These are phyloP conservation scores for Tricharina praecox DNA, from an alignment of 495 filamentous ascomycete genomes.

Conservation along the genomic window DNA sequence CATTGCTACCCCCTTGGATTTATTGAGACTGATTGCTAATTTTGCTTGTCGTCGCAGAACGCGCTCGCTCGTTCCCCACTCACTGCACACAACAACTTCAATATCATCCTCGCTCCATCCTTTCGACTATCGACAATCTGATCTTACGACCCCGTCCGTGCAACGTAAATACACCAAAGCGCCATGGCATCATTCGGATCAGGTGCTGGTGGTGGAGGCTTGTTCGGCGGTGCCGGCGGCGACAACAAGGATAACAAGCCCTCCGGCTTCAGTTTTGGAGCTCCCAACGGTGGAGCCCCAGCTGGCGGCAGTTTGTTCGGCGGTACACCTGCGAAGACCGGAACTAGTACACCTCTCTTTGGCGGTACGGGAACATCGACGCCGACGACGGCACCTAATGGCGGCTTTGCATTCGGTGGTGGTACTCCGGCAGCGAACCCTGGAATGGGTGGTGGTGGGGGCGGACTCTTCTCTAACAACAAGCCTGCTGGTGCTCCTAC, in stretches of 20 bases:
- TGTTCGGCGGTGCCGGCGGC: not conserved
- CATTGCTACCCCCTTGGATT: no score
- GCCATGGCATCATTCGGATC: no score
- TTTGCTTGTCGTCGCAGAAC: no score
- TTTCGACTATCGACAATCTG: no score
- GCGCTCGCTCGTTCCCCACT: no score
- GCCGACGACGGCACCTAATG: not conserved
- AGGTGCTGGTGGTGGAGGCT: not conserved
- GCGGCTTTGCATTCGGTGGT: not conserved
- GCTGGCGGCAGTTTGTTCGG: not conserved
- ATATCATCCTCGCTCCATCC: no score
- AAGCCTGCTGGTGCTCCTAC: constrained; percentile 5
- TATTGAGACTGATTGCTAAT: no score
- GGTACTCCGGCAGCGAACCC: not conserved
- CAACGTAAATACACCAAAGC: no score
- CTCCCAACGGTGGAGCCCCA: not conserved
- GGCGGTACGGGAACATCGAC: not conserved
- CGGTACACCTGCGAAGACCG: not conserved
- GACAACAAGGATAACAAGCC: constrained; percentile 4
- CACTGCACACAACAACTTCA: no score
- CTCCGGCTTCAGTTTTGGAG: constrained; percentile 1
- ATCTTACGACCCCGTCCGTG: no score
- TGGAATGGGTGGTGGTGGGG: not conserved
- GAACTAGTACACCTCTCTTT: not conserved
- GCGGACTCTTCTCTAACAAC: not conserved